phyloP scores from a whole-genome alignment of 495 filamentous ascomycete genomes.

The Glarea lozoyensis region DNA sequence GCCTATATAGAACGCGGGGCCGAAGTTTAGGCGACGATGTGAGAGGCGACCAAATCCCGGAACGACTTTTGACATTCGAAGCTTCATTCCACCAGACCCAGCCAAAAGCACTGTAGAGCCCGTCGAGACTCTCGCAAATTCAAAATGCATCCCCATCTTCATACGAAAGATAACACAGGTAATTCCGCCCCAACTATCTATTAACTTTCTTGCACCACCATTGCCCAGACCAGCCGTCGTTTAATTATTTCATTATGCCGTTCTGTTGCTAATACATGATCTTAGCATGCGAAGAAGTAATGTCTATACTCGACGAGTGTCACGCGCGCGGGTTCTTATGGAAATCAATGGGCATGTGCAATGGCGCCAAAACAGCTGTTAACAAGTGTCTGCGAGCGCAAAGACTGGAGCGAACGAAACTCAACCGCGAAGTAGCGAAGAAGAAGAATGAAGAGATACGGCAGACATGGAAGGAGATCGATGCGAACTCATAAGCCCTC shows the following conservation, averaged over 20 bases:
- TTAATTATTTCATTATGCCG: too few relatives aligned
- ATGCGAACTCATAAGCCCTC: constrained; percentile 50
- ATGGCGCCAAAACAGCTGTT: constrained; percentile 68
- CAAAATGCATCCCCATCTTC: constrained; percentile 93
- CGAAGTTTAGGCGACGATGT: too few relatives aligned
- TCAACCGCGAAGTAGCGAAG: constrained; percentile 66
- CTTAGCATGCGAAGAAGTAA: constrained; percentile 85
- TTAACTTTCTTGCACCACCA: too few relatives aligned
- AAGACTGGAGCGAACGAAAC: constrained; percentile 62
- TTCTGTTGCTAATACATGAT: constrained; percentile 5
- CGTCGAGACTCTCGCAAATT: not conserved
- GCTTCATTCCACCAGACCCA: not conserved
- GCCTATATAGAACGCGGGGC: too few relatives aligned
- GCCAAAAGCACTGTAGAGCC: too few relatives aligned
- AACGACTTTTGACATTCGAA: too few relatives aligned
- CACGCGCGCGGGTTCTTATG: constrained; percentile 85
- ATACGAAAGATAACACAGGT: constrained; percentile 86
- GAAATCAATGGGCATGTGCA: constrained; percentile 86
- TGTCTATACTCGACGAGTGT: constrained; percentile 89
- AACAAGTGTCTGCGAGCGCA: constrained; percentile 75
- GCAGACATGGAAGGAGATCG: constrained; percentile 74
- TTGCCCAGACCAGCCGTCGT: too few relatives aligned
- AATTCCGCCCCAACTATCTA: too few relatives aligned
- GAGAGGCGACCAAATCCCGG: too few relatives aligned
- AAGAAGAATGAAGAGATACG: constrained; percentile 59